Evolutionary conservation across 805 yeast genomes (phyloP), one percentile per base, ranked within the genome.

Genomic region (Spathaspora boniae): DNA sequence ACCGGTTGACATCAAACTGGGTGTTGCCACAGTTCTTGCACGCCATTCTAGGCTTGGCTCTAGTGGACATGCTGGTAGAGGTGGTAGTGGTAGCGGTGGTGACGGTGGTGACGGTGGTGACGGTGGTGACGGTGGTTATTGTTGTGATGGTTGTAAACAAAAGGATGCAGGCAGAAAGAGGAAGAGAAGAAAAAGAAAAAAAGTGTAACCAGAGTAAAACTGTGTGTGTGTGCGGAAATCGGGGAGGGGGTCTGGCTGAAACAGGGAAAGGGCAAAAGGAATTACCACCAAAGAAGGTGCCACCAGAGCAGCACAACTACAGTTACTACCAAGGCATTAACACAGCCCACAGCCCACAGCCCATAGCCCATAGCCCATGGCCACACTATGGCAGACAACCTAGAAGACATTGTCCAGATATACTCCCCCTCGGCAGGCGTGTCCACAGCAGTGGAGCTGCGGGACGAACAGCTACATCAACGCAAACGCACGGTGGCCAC

Each of bases 1-100:
- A 45, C 20, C 54, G 41, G 34, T 55, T 58, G n/a, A 48, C 42
- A 5, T 43, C 43, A 26, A 56, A 44, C 16, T 37, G 40, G 25
- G 54, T 42, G 33, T 52, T 46, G 9, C 58, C 57, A 46, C 62
- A 57, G 38, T 47, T 43, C 16, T 42, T 40, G 41, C 62, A 57
- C 6, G 43, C 42, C 21, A 33, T 31, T 18, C n/a, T n/a, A n/a
- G n/a, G n/a, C n/a, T n/a, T n/a, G n/a, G n/a, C n/a, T n/a, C n/a
- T n/a, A n/a, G n/a, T n/a, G n/a, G n/a, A n/a, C n/a, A n/a, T n/a
- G n/a, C n/a, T n/a, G n/a, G n/a, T n/a, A n/a, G n/a, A n/a, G n/a
- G n/a, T n/a, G n/a, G n/a, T n/a, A n/a, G n/a, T n/a, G n/a, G n/a
- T n/a, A n/a, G n/a, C n/a, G n/a, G n/a, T n/a, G n/a, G n/a, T n/a